Base-by-base conservation (phyloP, 139 green algal species). In the Desmodesmus armatus region DNA sequence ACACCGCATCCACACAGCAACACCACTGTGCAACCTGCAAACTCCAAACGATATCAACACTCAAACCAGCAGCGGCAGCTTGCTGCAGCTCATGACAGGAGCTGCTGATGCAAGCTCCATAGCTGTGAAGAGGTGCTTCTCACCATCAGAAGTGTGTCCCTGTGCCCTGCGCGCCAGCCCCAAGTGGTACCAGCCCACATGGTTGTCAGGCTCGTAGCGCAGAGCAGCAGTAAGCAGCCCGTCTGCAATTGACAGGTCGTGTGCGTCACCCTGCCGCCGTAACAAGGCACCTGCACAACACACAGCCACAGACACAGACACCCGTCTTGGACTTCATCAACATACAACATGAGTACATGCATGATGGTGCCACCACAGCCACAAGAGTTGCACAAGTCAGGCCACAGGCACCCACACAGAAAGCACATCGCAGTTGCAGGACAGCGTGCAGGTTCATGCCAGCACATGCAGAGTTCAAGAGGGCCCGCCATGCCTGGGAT, bases 131-230 rank as follows among this genome's bases (percentile, higher is more conserved):
- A 84, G 31, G 31, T 84, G 78, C 41, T 55, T 71, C 60, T 77
- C 62, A 13, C 55, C 78, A 62, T 84, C 78, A 13, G 44, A 40
- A 15, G 35, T 35, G 31, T 77, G 63, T 3, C 62, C 78, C 78
- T 84, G 78, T 3, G 78, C 78, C 43, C 63, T 75, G 39, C 78
- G 41, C 11, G 43, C 39, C 43, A 84, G 39, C 13, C 78, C 78
- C 31, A 84, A 41, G 62, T 84, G 62, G 63, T 74, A 84, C 78
- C 78, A 84, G 6, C 78, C 78, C 39, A 75, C 62, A 21, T 84
- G 78, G 78, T 65, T 84, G 63, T 84, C 62, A 27, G 78, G 78
- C 78, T 84, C 62, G 29, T 84, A 84, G 37, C 78, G 78, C 43
- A 84, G 31, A 1, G 78, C 78, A 29, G 76, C 78, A n/a, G 78